Base-by-base conservation (phyloP, 2,329 filamentous ascomycete genomes). In the Chaetomiaceae sp. region DNA sequence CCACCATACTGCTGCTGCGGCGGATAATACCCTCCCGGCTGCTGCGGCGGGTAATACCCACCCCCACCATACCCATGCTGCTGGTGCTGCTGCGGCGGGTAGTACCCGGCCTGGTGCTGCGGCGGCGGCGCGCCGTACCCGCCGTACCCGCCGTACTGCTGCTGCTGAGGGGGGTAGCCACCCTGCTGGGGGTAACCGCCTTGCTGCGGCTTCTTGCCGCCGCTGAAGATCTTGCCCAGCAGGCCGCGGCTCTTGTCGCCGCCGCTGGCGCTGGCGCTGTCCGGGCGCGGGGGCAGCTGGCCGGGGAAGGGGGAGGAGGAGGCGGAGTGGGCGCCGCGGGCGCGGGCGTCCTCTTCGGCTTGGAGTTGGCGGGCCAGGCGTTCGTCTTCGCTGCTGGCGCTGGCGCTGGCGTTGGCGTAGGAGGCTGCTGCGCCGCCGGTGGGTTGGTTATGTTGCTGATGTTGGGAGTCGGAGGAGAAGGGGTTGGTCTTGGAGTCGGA, bases 331-430 rank as follows among this genome's bases (percentile, higher is more conserved):
- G 63, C 17, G 12, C 34, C 55, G 56, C 65, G 64, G 14, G 75
- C 76, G 39, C 81, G 79, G 5, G 82, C 81, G 57, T 95, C 78
- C 68, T 96, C 90, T 68, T 96, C 87, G 39, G 86, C 86, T 66
- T 96, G 91, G 37, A 96, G 73, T 63, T 83, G 80, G 35, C 87
- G 78, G 7, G 91, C 90, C 9, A 91, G 73, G 21, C 77, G 77
- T 41, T 86, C 83, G 51, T 79, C 79, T 44, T 68, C 60, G 37
- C 56, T 60, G 37, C 19, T 50, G 43, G 16, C 62, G 43, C 61
- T 62, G 49, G 65, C 57, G 27, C 75, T 56, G 14, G 64, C 27
- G 40, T 38, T 35, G 31, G 20, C 12, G 16, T 30, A 43, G 13
- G 50, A 40, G 1, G 46, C 44, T 2, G 51, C 44, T 3, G 41